A percentile compares a stretch with the other conserved stretches of the same genome.
Evolutionary conservation across 345 rosid species (phyloP).

Genomic region (Rubroshorea leprosula): DNA sequence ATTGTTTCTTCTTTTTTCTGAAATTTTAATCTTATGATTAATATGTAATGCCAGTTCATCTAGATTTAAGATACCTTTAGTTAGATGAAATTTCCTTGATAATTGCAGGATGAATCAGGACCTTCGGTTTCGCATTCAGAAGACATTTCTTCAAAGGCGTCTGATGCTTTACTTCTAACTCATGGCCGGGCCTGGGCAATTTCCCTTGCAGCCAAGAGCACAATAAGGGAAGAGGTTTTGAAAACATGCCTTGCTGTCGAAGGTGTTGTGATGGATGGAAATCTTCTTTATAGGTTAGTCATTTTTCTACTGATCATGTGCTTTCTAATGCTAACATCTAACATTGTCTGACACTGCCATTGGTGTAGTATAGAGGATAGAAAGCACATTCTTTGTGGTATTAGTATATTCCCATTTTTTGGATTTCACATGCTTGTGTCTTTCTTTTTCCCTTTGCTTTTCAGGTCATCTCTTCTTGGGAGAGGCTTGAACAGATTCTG

Average conservation of each 20-base stretch:
- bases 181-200: slow-evolving; percentile 68
- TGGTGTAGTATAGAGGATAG: neutral
- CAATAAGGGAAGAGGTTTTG: slow-evolving; percentile 50
- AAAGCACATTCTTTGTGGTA: neutral
- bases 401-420: neutral
- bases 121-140: slow-evolving; percentile 31
- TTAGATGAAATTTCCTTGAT: slow-evolving; percentile 9
- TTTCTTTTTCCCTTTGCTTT: slow-evolving; percentile 13
- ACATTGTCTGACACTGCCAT: neutral
- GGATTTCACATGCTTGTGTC: slow-evolving; percentile 1
- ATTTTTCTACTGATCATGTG: slow-evolving; percentile 1
- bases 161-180: slow-evolving; percentile 36
- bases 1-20: neutral
- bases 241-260: slow-evolving; percentile 33
- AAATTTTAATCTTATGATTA: neutral
- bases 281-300: slow-evolving; percentile 64
- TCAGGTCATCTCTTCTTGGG: slow-evolving; percentile 76
- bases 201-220: slow-evolving; percentile 39
- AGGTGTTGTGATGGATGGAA: slow-evolving; percentile 29
- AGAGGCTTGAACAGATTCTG: slow-evolving; percentile 89
- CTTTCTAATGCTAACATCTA: slow-evolving; percentile 4
- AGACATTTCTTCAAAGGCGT: slow-evolving; percentile 27
- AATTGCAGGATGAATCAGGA: slow-evolving; percentile 43
- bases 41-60: neutral
- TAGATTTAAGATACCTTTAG: neutral